Evolutionary conservation across 306 rosid genomes (phyloP), one percentile per base, ranked within the genome.

Genomic region (Malus asiatica): DNA sequence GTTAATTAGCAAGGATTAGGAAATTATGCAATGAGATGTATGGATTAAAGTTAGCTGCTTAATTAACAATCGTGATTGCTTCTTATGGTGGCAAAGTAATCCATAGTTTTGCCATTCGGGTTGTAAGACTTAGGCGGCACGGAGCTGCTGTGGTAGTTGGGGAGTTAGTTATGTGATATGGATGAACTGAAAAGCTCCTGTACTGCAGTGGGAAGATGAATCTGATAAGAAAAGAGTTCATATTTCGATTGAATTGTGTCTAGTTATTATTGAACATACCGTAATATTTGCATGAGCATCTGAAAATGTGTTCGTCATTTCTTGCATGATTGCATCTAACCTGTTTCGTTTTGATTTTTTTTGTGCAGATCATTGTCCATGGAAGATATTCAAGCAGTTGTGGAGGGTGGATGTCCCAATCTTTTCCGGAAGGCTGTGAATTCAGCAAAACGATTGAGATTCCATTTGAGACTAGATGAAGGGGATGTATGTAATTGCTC

Each of bases 381-480:
- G 71, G 79, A 86, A n/a, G 89, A 90, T 83, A 72, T 96, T 79
- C 87, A 85, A 86, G 78, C 74, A 52, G 76, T 96, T 64, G 98
- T 89, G 45, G 86, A 79, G 68, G 76, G 83, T 29, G 97, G 99
- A 73, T 96, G 99, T 79, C 98, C 99, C 77, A 90, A 87, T 85
- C 73, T 96, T 81, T 82, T 89, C 57, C 84, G 97, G 18, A 96
- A 92, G 83, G 85, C 86, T 78, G 96, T 92, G 78, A 96, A 92
- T 83, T 96, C 99, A 38, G 97, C 91, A n/a, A 96, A 96, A 83
- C 81, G 99, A 55, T 84, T 92, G 79, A 82, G 99, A 85, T 91
- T 86, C 35, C 81, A 86, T 9, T 85, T 89, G 79, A 88, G 60
- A 57, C 86, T 92, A 66, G 99, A 92, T 63, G 99, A 96, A 95